phyloP scores from a whole-genome alignment of 352 stramenopile species.

The Globisporangium sylvaticum region DNA sequence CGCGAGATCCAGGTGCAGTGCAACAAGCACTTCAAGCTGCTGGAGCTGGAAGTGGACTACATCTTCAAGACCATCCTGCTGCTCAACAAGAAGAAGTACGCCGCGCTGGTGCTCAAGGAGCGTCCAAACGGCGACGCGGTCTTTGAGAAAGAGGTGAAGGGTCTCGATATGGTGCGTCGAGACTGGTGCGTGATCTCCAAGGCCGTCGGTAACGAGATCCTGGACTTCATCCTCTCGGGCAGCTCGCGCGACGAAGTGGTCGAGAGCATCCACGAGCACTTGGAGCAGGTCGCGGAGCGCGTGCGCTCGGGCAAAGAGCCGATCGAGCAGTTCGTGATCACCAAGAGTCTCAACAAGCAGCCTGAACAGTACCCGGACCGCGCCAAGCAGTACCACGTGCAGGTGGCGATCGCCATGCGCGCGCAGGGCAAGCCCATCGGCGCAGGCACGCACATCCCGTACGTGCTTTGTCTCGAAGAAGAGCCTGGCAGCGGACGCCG shows the following conservation, averaged over 20 bases:
- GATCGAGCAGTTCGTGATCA: slow-evolving; percentile 98
- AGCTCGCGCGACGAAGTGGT: slow-evolving; percentile 93
- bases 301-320: slow-evolving; percentile 94
- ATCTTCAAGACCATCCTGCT: slow-evolving; percentile 99
- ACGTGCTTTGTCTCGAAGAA: slow-evolving; percentile 94
- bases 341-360: slow-evolving; percentile 99
- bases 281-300: slow-evolving; percentile 88
- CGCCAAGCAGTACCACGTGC: slow-evolving; percentile 96
- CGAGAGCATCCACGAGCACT: slow-evolving; percentile 95
- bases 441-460: slow-evolving; percentile 98
- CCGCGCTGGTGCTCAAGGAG: slow-evolving; percentile 94
- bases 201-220: slow-evolving; percentile 92
- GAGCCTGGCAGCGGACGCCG: slow-evolving; percentile 65
- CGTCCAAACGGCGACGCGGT: slow-evolving; percentile 37
- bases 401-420: slow-evolving; percentile 96
- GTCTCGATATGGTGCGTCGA: slow-evolving; percentile 95
- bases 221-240: slow-evolving; percentile 97
- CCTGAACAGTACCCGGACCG: slow-evolving; percentile 97
- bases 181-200: slow-evolving; percentile 99
- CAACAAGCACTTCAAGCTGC: slow-evolving; percentile 98
- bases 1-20: slow-evolving; percentile 96
- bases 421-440: slow-evolving; percentile 94
- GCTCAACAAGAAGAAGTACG: slow-evolving; percentile 99
- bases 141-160: slow-evolving; percentile 98
- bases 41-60: slow-evolving; percentile 99